Base-by-base conservation (phyloP, 257 asterid genomes). In the Thymus quinquecostatus region DNA sequence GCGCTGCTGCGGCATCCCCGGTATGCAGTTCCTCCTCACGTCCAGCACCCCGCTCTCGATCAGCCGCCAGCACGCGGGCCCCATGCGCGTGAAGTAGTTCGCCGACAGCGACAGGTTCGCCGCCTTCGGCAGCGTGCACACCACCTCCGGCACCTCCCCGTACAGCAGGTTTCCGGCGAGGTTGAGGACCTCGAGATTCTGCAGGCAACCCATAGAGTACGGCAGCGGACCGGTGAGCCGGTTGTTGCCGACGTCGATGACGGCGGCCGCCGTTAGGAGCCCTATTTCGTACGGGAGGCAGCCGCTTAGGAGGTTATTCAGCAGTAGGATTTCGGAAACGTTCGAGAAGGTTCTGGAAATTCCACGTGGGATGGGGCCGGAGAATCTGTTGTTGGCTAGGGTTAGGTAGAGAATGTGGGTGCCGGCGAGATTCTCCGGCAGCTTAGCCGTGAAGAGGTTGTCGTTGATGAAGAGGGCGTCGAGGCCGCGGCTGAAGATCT, bases 211-310 rank as follows among this genome's bases (percentile, higher is more conserved):
- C 72, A 91, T 9, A 3, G 97, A 86, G 2, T 30, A 60, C 0
- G 96, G 96, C 33, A 91, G 43, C 0, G 81, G 87, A 58, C 96
- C 96, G 0, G 96, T 91, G 5, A 91, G 38, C 2, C 50, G 74
- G 40, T 91, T 91, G 41, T 78, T 70, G 0, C 88, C 93, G 10
- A 74, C 87, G 66, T 91, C 94, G 8, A 91, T 63, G 0, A 88
- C 83, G 14, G 83, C 80, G 5, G 86, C 86, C 27, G 84, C 77
- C 21, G 60, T 74, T 32, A 88, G 77, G 0, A 91, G 58, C 32
- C 97, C 96, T 1, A 88, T 3, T 48, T 91, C 96, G 41, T 81
- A 82, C 2, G 97, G 92, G 0, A 91, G 13, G 36, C 96, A 91
- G 1, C 97, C 97, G 48, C 71, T 78, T 13, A 91, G 50, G 38